phyloP scores from a whole-genome alignment of 2,329 filamentous ascomycete species.

The Pestalotiopsis sp. region DNA sequence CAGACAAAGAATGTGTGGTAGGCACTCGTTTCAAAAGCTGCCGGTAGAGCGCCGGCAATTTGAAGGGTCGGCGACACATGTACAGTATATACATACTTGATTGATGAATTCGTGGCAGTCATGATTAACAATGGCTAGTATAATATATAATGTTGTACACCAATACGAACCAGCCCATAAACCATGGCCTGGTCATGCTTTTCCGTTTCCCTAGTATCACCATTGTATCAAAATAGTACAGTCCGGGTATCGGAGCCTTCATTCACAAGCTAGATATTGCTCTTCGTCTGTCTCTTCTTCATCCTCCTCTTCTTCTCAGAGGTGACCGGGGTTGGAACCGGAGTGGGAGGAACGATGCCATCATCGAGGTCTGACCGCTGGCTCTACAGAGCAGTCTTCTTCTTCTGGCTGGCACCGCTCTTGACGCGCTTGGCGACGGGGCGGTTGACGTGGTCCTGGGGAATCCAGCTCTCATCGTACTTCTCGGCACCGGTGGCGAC shows the following conservation, averaged over 20 bases:
- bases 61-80: no score
- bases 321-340: neutral
- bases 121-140: neutral
- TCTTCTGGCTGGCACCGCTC: slow-evolving; percentile 55
- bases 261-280: neutral
- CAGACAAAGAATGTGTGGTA: no score
- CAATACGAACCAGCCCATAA: neutral
- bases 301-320: neutral
- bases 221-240: neutral
- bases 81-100: neutral
- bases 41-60: no score
- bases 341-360: neutral
- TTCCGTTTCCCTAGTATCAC: neutral
- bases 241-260: neutral
- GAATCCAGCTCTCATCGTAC: slow-evolving; percentile 95
- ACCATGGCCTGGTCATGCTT: neutral
- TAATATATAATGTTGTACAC: neutral
- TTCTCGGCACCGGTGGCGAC: slow-evolving; percentile 70
- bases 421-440: slow-evolving; percentile 73
- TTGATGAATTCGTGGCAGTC: neutral
- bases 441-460: slow-evolving; percentile 84
- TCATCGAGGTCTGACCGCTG: neutral
- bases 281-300: neutral
- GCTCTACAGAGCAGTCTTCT: slow-evolving; percentile 36
- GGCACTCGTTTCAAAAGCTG: no score